A percentile compares a stretch with the other conserved stretches of the same genome.
Conservation (phyloP, 2,329 filamentous ascomycete genomes). For the Nemania abortiva region DNA sequence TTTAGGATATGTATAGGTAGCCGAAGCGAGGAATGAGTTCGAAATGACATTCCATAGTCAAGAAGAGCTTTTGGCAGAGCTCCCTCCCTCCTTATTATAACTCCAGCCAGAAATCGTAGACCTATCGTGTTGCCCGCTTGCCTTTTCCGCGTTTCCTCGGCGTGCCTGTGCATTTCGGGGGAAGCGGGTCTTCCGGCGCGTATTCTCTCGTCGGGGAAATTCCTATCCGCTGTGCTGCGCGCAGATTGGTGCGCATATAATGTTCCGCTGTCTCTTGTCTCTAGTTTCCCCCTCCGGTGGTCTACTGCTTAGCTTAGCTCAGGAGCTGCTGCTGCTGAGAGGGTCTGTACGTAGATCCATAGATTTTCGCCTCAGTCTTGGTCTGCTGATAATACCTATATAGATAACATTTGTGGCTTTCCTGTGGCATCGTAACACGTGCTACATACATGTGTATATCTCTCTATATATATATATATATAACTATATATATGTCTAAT, state of each 20-base stretch:
- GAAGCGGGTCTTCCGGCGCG: slow-evolving; percentile 19
- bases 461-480: too few species aligned
- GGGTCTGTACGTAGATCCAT: neutral
- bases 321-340: neutral
- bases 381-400: neutral
- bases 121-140: neutral
- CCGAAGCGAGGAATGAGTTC: neutral
- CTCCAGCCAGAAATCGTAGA: neutral
- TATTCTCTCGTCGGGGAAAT: slow-evolving; percentile 25
- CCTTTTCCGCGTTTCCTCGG: slow-evolving; percentile 30
- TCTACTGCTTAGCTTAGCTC: too few species aligned
- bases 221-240: slow-evolving; percentile 18
- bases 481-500: too few species aligned
- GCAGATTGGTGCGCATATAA: slow-evolving; percentile 38
- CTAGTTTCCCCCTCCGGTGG: neutral
- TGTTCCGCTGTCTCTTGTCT: neutral
- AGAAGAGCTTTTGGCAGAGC: neutral
- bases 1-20: neutral
- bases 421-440: too few species aligned
- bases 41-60: slow-evolving; percentile 10
- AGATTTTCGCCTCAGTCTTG: neutral
- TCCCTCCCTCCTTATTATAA: slow-evolving; percentile 15
- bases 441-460: too few species aligned
- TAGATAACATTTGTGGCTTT: neutral
- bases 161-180: slow-evolving; percentile 13